A percentile compares a stretch with the other conserved stretches of the same genome.
Conservation (phyloP, 2,329 filamentous ascomycete genomes). For the Aspergillus glaucus region DNA sequence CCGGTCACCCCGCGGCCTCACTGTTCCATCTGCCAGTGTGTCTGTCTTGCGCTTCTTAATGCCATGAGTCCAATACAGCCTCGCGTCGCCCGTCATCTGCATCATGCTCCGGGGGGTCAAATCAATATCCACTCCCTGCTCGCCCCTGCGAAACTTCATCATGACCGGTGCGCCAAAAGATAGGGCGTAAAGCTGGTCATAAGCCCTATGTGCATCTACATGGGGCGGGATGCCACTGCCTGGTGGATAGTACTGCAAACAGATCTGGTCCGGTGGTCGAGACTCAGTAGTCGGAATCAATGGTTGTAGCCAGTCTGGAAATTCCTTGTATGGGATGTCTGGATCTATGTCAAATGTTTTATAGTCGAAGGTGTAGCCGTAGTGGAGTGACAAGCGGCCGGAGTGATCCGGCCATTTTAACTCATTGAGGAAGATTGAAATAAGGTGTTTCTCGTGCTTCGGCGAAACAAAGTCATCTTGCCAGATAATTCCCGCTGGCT, state of each 20-base stretch:
- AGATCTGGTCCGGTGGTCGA: constrained; percentile 52
- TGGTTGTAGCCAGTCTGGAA: constrained; percentile 47
- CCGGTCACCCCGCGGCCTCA: constrained; percentile 39
- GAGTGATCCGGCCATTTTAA: constrained; percentile 44
- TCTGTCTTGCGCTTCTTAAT: constrained; percentile 52
- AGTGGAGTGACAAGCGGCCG: constrained; percentile 49
- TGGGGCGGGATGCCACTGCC: constrained; percentile 57
- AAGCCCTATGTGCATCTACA: constrained; percentile 52
- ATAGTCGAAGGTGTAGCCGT: constrained; percentile 54
- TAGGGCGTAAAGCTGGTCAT: constrained; percentile 31
- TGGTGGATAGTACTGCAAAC: constrained; percentile 55
- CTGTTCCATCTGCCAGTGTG: constrained; percentile 39
- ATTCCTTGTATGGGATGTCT: constrained; percentile 44
- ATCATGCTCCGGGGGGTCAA: constrained; percentile 47
- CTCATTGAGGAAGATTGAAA: constrained; percentile 41
- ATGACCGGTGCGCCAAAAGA: constrained; percentile 26
- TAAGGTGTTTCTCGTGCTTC: constrained; percentile 41
- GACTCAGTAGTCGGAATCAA: constrained; percentile 42
- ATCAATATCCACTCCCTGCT: constrained; percentile 40
- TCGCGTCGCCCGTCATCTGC: constrained; percentile 45
- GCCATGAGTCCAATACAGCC: constrained; percentile 52
- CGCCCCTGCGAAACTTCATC: constrained; percentile 26
- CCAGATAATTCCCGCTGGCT: constrained; percentile 30
- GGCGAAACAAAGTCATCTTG: constrained; percentile 44
- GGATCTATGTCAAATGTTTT: constrained; percentile 52